Evolutionary conservation across 192 early-diverging fungal species (phyloP), one percentile per base, ranked within the genome.

Genomic region (Backusella morwellensis): DNA sequence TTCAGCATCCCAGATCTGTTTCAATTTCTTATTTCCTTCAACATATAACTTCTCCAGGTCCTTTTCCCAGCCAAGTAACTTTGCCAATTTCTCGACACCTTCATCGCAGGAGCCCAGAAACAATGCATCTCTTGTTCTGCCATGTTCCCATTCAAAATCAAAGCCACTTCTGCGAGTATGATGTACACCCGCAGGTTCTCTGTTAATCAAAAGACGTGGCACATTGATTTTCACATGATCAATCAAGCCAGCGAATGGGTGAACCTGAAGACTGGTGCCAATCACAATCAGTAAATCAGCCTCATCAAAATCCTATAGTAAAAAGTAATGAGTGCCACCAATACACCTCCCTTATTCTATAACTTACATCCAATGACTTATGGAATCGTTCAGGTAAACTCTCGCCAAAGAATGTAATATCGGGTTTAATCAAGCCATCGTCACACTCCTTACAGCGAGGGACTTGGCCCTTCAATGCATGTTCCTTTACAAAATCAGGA

Each of bases 331-430:
- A 9, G n/a, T 21, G 1, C 11, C 12, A 4, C 11, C 21, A 26
- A 63, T 68, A 21, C 26, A 29, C 4, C 12, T 15, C 11, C 8
- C 15, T n/a, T 17, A 3, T 29, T 67, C 15, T 36, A 17, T 68
- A 12, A 78, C 73, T 75, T 88, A 86, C 85, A 11, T 74, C 72
- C 4, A 89, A n/a, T 14, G 84, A 77, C 21, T 85, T 68, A 75
- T 90, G 89, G 71, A 98, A 98, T 26, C 91, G 89, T 17, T 83
- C 75, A 9, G 98, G 98, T 66, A 99, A 83, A 21, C 83, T 78
- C 81, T 99, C 95, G 21, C 97, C 96, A 85, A 99, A 99, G 77
- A 99, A 99, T 0, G 95, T 96, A 74, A 99, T 98, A 75, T 97
- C 91, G 9, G 96, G 97, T 77, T 99, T 99, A 78, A 99, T 90